Percentiles rank a stretch among this genome's conserved stretches.
Evolutionary conservation across 2,329 filamentous ascomycete genomes (phyloP).

Genomic region (Monosporascus sp.): DNA sequence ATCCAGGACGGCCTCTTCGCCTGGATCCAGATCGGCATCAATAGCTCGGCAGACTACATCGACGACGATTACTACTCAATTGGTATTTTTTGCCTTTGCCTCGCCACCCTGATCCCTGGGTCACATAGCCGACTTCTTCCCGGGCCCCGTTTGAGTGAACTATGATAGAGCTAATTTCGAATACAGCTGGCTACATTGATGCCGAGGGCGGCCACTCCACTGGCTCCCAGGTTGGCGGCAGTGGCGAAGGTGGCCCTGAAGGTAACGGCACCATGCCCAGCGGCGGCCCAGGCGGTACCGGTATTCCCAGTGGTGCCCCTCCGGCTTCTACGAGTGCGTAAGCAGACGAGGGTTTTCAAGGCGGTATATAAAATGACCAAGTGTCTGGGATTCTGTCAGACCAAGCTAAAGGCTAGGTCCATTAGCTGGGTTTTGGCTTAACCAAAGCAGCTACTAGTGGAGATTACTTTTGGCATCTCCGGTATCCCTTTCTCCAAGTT

Average conservation of each 20-base stretch:
- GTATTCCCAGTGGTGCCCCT: not conserved
- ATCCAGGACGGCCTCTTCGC: slow-evolving; percentile 41
- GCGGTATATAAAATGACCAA: not conserved
- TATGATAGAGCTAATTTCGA: not conserved
- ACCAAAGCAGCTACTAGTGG: too few species aligned
- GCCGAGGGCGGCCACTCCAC: slow-evolving; percentile 23
- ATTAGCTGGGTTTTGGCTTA: not conserved
- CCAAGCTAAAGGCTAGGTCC: too few species aligned
- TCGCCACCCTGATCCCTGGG: not conserved
- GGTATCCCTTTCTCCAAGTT: too few species aligned
- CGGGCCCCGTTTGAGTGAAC: too few species aligned
- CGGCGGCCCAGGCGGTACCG: not conserved
- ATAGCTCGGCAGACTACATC: slow-evolving; percentile 30
- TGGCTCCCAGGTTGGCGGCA: slow-evolving; percentile 5
- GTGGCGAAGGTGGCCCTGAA: slow-evolving; percentile 4
- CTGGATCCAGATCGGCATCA: slow-evolving; percentile 44
- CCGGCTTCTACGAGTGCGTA: not conserved
- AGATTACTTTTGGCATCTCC: too few species aligned
- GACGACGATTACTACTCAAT: slow-evolving; percentile 21
- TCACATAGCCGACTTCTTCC: too few species aligned
- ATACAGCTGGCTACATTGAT: slow-evolving; percentile 17
- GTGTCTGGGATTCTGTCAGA: too few species aligned
- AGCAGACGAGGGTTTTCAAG: not conserved
- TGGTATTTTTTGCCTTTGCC: slow-evolving; percentile 3
- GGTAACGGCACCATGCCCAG: slow-evolving; percentile 18